These are phyloP conservation scores for Vishniacozyma victoriae DNA, from an alignment of 768 basidiomycete genomes.

Conservation along the genomic window DNA sequence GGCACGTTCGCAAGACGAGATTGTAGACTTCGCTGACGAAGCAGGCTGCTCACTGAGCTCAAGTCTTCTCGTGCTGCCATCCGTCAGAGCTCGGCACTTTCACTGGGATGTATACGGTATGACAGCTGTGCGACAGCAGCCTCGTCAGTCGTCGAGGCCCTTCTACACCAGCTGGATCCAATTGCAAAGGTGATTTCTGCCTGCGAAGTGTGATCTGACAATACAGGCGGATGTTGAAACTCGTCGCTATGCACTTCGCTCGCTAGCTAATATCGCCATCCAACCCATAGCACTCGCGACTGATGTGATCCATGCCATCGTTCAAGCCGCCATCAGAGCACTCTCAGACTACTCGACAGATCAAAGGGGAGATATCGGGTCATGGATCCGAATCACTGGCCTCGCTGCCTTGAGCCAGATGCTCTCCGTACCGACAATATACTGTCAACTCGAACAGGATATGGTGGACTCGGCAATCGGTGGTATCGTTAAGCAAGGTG, in stretches of 20 bases:
- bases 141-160: conserved; percentile 13
- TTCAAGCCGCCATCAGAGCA: conserved; percentile 58
- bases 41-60: conserved; percentile 23
- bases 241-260: conserved; percentile 26
- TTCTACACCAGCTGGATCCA: conserved; percentile 23
- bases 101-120: conserved; percentile 30
- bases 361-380: conserved; percentile 93
- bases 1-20: conserved; percentile 73
- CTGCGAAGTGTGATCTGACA: too few species aligned
- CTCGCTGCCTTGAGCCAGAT: conserved; percentile 56
- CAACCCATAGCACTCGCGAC: not conserved
- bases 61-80: conserved; percentile 23
- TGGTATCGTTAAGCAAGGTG: conserved; percentile 77
- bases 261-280: conserved; percentile 20
- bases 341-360: conserved; percentile 86
- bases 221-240: conserved; percentile 45
- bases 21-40: not conserved
- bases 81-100: conserved; percentile 31
- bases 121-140: not conserved
- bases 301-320: not conserved
- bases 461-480: conserved; percentile 57
- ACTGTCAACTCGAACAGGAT: conserved; percentile 12
- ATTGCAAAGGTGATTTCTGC: too few species aligned
- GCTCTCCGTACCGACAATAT: conserved; percentile 1
- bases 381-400: conserved; percentile 81